Percentiles rank a stretch among this genome's conserved stretches.
phyloP scores from a whole-genome alignment of 2,329 filamentous ascomycete genomes.

The Aspergillus oerlinghausenensis region DNA sequence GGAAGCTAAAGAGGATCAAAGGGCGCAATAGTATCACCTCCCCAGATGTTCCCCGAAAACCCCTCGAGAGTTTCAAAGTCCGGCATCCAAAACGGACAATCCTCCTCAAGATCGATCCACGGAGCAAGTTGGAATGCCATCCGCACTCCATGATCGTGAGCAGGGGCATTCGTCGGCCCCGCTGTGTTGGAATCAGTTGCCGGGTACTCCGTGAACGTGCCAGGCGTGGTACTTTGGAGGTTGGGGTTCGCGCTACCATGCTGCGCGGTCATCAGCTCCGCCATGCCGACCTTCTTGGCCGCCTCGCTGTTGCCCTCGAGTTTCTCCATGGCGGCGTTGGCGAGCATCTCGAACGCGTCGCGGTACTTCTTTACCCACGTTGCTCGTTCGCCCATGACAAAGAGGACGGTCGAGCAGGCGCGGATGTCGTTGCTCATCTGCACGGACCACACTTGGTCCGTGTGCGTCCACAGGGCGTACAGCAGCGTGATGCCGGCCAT shows the following conservation, averaged over 20 bases:
- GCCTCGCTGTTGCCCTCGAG: conserved; percentile 35
- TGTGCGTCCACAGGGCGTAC: conserved; percentile 40
- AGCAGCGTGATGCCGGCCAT: conserved; percentile 36
- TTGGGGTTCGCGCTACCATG: conserved; percentile 15
- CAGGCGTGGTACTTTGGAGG: conserved; percentile 5
- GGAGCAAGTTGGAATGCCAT: conserved; percentile 38
- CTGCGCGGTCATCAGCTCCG: conserved; percentile 39
- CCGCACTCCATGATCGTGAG: conserved; percentile 31
- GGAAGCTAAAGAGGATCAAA: conserved; percentile 25
- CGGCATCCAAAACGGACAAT: conserved; percentile 36
- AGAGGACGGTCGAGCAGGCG: conserved; percentile 46
- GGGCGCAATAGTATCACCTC: conserved; percentile 20
- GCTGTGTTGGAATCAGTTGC: conserved; percentile 6
- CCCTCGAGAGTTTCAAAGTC: conserved; percentile 35
- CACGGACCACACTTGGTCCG: conserved; percentile 46
- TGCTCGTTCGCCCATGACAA: conserved; percentile 48
- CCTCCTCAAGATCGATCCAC: conserved; percentile 36
- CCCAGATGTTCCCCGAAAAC: conserved; percentile 28
- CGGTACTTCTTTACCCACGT: conserved; percentile 47
- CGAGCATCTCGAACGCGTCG: conserved; percentile 46
- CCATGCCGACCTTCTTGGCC: conserved; percentile 32
- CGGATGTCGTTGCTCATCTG: conserved; percentile 47
- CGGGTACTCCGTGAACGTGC: conserved; percentile 12
- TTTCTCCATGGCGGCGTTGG: conserved; percentile 46
- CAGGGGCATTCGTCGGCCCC: conserved; percentile 13